Evolutionary conservation across 169 alveolate genomes (phyloP), one percentile per base, ranked within the genome.

Genomic region (Plasmodium ovale): DNA sequence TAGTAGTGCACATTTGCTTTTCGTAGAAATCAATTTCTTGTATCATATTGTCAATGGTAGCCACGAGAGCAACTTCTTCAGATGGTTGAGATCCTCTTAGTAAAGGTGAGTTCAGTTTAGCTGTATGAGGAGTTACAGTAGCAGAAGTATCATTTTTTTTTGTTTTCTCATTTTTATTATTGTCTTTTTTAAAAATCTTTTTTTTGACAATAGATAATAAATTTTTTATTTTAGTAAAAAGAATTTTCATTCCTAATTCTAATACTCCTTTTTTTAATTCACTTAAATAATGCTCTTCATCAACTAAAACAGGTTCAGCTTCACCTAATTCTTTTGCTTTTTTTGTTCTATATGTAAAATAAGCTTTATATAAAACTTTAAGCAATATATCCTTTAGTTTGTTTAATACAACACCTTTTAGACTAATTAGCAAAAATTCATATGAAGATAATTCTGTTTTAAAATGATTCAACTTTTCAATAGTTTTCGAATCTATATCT

Each of bases 221-320:
- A 19, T 14, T 37, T 60, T 51, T 47, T 14, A 77, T 14, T 59
- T 77, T 77, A 19, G 31, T 59, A 53, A 60, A 60, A 9, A 77
- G 25, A 19, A 77, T 10, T 44, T 77, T 77, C 27, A 77, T 16
- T 44, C 77, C 74, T 47, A 77, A 54, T 62, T 77, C 77, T 7
- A 77, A 9, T 3, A 64, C 51, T 27, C 88, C 88, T 47, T 77
- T 77, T 62, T 77, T 77, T 10, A 77, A 51, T 39, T 77, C 88
- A 42, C 27, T n/a, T 2, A 77, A 31, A 47, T 77, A 42, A 5
- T 35, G 21, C 1, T 42, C 68, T 14, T 77, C 56, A 3, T 25
- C 10, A 49, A 60, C 56, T 1, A 14, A 21, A 25, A 33, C 14
- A 42, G 74, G 53, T 16, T 23, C 47, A 7, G 10, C 10, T 47